phyloP scores from a whole-genome alignment of 176 grass and related monocot genomes.

The Microstegium vimineum region DNA sequence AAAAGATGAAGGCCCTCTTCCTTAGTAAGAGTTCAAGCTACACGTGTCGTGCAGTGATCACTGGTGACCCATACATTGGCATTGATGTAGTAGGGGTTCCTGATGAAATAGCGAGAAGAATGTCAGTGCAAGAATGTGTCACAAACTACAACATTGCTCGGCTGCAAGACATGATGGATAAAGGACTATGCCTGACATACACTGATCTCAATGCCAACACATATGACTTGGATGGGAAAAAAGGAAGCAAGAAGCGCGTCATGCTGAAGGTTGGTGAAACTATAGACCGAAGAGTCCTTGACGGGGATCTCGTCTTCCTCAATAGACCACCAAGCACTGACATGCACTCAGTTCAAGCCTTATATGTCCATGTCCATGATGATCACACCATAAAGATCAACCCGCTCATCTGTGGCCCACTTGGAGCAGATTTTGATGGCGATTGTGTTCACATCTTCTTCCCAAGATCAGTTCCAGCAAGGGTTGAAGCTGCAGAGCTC shows the following conservation, averaged over 20 bases:
- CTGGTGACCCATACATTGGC: constrained; percentile 63
- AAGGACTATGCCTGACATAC: constrained; percentile 48
- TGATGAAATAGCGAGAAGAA: constrained; percentile 50
- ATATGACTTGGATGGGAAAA: constrained; percentile 36
- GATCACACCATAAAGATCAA: constrained; percentile 66
- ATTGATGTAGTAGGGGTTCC: constrained; percentile 53
- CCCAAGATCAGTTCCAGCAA: constrained; percentile 57
- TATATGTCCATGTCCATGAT: constrained; percentile 48
- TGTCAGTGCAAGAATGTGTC: constrained; percentile 51
- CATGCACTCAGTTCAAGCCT: constrained; percentile 54
- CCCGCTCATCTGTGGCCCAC: constrained; percentile 57
- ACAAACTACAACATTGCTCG: constrained; percentile 45
- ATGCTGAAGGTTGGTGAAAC: constrained; percentile 48
- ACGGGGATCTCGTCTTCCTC: constrained; percentile 58
- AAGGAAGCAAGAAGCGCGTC: constrained; percentile 36
- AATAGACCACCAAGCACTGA: constrained; percentile 66
- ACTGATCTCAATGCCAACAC: constrained; percentile 34
- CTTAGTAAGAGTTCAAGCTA: constrained; percentile 65
- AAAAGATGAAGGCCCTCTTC: constrained; percentile 60
- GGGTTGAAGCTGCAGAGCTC: constrained; percentile 54
- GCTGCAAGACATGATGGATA: constrained; percentile 47
- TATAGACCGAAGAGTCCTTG: constrained; percentile 50
- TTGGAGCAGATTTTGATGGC: constrained; percentile 73
- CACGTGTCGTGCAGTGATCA: constrained; percentile 55
- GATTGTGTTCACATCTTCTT: constrained; percentile 72